These are phyloP conservation scores for Sphagnum fallax DNA, from an alignment of 228 moss, liverwort and hornwort species.

Conservation along the genomic window DNA sequence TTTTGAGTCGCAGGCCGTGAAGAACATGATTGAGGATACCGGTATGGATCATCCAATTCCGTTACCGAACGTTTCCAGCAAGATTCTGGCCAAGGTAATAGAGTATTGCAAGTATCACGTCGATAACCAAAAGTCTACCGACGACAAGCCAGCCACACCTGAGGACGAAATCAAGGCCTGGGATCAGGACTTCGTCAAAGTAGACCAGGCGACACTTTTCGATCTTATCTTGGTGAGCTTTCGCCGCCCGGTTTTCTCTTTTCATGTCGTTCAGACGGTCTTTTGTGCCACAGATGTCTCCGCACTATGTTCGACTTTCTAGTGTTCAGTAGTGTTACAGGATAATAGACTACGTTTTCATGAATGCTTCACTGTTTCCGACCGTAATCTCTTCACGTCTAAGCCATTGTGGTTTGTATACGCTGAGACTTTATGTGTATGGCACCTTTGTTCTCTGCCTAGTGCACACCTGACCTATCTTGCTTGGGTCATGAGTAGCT, in stretches of 20 bases:
- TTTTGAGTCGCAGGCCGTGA: slow-evolving; percentile 7
- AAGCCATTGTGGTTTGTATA: too few relatives aligned
- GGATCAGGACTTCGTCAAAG: slow-evolving; percentile 10
- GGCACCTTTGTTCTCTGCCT: too few relatives aligned
- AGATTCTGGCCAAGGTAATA: slow-evolving; percentile 7
- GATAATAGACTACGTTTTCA: too few relatives aligned
- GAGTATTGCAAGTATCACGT: slow-evolving; percentile 13
- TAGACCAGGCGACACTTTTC: slow-evolving; percentile 9
- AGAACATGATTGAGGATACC: slow-evolving; percentile 7
- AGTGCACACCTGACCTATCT: too few relatives aligned
- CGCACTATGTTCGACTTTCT: too few relatives aligned
- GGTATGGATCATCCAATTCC: slow-evolving; percentile 5
- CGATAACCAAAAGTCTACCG: background rate
- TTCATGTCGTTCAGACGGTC: background rate
- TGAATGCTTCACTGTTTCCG: too few relatives aligned
- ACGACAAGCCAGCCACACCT: slow-evolving; percentile 5
- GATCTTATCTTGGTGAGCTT: slow-evolving; percentile 7
- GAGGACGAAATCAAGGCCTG: slow-evolving; percentile 8
- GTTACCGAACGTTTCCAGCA: slow-evolving; percentile 7
- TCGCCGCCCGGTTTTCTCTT: background rate
- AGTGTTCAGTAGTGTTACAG: too few relatives aligned
- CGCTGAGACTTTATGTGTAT: too few relatives aligned
- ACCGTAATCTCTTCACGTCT: too few relatives aligned
- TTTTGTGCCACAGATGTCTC: too few relatives aligned
- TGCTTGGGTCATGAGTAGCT: too few relatives aligned